Conservation (phyloP, 164 flowering plant species). For the Brasenia schreberi region DNA sequence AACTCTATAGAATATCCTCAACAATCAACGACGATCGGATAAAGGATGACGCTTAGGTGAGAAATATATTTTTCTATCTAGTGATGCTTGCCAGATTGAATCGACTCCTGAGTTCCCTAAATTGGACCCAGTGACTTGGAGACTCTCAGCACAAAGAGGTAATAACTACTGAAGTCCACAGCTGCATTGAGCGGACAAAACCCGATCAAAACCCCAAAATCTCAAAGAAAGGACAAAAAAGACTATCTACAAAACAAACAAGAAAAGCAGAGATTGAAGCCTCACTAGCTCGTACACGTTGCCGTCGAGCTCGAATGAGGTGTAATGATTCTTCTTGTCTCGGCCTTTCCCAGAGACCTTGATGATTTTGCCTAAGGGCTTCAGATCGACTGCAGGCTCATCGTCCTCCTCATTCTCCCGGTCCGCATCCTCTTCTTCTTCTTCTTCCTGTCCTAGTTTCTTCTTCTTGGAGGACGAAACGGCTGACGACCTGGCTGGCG, state of each 20-base stretch:
- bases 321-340: constrained; percentile 30
- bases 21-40: neutral
- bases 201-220: neutral
- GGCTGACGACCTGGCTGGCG: neutral
- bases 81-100: neutral
- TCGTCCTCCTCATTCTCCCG: constrained; percentile 13
- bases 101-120: neutral
- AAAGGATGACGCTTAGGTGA: neutral
- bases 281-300: constrained; percentile 50
- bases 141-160: neutral
- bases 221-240: neutral
- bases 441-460: constrained; percentile 6
- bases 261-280: neutral
- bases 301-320: constrained; percentile 57
- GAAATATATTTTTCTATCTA: neutral
- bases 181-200: too few species aligned
- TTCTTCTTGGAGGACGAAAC: constrained; percentile 3
- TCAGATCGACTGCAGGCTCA: constrained; percentile 37
- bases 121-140: neutral
- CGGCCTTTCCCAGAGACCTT: constrained; percentile 55
- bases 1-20: neutral
- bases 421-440: constrained; percentile 4
- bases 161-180: neutral
- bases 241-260: neutral
- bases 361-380: constrained; percentile 54